Percentiles rank a stretch among this genome's conserved stretches.
Conservation (phyloP, 306 rosid genomes). For the Canavalia gladiata region DNA sequence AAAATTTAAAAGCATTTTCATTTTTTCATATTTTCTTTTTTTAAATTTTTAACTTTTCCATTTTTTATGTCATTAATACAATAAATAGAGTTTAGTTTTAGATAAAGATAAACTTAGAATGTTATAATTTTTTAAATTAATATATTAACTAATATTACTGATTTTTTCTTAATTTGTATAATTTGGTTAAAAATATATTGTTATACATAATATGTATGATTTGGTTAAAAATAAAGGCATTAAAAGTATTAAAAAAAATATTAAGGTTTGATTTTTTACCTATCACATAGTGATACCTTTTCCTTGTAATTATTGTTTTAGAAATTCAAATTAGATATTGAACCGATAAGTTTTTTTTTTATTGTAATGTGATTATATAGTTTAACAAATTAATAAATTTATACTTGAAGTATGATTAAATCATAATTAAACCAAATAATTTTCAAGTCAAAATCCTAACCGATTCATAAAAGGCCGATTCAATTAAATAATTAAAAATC, state of each 20-base stretch:
- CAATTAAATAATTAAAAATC: neutral
- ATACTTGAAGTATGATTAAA: neutral
- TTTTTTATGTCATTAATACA: no score
- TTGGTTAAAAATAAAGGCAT: no score
- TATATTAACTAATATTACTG: no score
- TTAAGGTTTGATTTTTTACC: neutral
- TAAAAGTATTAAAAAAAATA: neutral
- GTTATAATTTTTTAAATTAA: no score
- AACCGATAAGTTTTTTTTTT: neutral
- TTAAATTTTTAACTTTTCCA: no score
- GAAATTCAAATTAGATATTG: neutral
- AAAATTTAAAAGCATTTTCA: no score
- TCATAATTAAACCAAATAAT: neutral
- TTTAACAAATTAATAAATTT: constrained; percentile 1
- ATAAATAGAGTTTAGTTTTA: no score
- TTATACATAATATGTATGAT: no score
- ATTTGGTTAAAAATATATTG: no score
- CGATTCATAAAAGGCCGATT: neutral
- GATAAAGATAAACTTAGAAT: no score
- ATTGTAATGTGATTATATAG: neutral
- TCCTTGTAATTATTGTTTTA: neutral
- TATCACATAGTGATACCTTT: neutral
- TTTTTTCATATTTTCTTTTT: no score
- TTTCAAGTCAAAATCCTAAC: neutral
- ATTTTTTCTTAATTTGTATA: no score